Conservation (phyloP, 306 rosid genomes). For the Prunus salicina region DNA sequence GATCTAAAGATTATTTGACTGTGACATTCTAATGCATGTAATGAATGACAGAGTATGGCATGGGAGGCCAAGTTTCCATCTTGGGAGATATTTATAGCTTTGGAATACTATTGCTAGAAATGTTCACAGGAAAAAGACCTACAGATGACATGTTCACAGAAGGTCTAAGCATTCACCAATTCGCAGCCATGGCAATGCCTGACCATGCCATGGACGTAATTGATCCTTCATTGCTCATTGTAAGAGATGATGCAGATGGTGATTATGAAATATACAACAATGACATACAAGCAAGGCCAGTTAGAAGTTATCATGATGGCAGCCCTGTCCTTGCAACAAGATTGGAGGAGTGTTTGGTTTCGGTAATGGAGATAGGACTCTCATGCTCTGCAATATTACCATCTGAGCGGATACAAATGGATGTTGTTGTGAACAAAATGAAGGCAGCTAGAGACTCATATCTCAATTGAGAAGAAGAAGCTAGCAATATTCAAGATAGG, state of each 20-base stretch:
- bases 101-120: conserved; percentile 28
- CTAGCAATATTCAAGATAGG: background rate
- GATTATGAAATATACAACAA: background rate
- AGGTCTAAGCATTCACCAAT: conserved; percentile 15
- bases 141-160: conserved; percentile 7
- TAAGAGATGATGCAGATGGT: background rate
- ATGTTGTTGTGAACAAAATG: conserved; percentile 30
- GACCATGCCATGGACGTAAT: conserved; percentile 30
- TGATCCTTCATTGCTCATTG: conserved; percentile 31
- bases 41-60: conserved; percentile 22
- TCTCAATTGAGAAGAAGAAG: background rate
- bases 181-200: background rate
- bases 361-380: conserved; percentile 40
- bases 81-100: conserved; percentile 29
- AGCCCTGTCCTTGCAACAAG: background rate
- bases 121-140: conserved; percentile 25
- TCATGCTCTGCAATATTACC: conserved; percentile 40
- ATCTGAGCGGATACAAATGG: conserved; percentile 25
- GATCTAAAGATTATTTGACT: background rate
- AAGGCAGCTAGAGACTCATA: conserved; percentile 14
- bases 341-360: conserved; percentile 31
- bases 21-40: background rate
- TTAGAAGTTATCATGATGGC: background rate
- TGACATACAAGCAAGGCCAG: conserved; percentile 10
- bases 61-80: conserved; percentile 25